Evolutionary conservation across 2,329 filamentous ascomycete genomes (phyloP).

Genomic region (Stenocarpella maydis): DNA sequence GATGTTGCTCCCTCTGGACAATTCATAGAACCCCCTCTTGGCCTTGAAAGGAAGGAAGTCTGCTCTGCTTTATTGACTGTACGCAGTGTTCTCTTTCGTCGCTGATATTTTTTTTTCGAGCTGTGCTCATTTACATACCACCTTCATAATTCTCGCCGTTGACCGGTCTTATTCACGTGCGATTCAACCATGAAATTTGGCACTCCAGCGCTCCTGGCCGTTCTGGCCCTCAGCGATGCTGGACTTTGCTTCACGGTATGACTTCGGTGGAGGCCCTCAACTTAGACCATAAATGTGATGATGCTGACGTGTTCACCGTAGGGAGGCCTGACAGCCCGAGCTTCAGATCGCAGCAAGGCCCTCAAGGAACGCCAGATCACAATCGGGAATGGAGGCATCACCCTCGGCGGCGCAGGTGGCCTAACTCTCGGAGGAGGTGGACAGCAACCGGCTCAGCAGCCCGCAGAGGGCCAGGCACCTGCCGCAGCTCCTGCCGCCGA

Average conservation of each 20-base stretch:
- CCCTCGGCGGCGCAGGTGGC: slow-evolving; percentile 17
- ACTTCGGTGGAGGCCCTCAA: not conserved
- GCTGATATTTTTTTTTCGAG: slow-evolving; percentile 3
- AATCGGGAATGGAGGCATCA: slow-evolving; percentile 16
- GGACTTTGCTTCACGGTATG: slow-evolving; percentile 33
- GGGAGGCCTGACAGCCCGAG: slow-evolving; percentile 30
- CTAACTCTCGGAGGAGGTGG: slow-evolving; percentile 30
- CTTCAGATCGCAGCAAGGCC: slow-evolving; percentile 5
- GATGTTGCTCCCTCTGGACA: not conserved
- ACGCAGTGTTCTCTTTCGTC: not conserved
- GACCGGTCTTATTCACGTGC: slow-evolving; percentile 14
- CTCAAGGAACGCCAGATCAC: slow-evolving; percentile 29
- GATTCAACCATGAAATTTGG: slow-evolving; percentile 20
- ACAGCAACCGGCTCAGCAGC: slow-evolving; percentile 9
- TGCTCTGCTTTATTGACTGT: not conserved
- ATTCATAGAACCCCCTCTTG: accelerated
- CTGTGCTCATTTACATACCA: not conserved
- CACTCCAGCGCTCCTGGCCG: slow-evolving; percentile 17
- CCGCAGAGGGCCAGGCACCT: slow-evolving; percentile 4
- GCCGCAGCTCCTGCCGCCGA: slow-evolving; percentile 7
- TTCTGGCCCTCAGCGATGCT: slow-evolving; percentile 30
- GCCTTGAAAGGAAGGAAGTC: slow-evolving; percentile 1
- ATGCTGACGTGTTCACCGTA: not conserved
- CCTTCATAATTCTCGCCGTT: slow-evolving; percentile 23
- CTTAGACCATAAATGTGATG: not conserved